Conservation (phyloP, 1,284 basidiomycete species). For the Heterobasidion irregulare region DNA sequence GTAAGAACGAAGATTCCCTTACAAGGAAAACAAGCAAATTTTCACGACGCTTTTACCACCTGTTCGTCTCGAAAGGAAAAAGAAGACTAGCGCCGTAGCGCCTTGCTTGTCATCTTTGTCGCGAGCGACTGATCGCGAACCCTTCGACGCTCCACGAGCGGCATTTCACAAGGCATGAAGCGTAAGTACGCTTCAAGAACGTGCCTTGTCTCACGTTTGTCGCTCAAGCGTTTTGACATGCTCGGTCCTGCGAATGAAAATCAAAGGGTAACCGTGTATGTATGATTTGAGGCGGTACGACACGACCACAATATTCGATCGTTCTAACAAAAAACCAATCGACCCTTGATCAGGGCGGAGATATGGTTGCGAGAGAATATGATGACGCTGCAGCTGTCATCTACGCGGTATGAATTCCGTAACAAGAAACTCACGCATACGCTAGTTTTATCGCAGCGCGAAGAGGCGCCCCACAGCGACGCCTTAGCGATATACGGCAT, state of each 20-base stretch:
- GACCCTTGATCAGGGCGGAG: too few species aligned
- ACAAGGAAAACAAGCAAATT: not conserved
- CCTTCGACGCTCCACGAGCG: not conserved
- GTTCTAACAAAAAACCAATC: too few species aligned
- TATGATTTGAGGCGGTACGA: too few species aligned
- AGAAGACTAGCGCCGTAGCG: not conserved
- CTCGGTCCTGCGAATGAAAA: too few species aligned
- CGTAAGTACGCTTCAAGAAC: not conserved
- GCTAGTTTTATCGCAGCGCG: not conserved
- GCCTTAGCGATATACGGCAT: not conserved
- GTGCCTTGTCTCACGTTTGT: too few species aligned
- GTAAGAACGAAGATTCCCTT: not conserved
- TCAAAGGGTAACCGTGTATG: too few species aligned
- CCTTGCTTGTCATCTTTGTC: not conserved
- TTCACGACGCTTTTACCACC: not conserved
- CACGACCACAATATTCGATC: too few species aligned
- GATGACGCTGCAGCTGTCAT: not conserved
- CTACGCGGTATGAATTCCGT: not conserved
- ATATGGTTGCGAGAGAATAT: too few species aligned
- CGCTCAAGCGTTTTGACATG: too few species aligned
- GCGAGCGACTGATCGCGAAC: not conserved
- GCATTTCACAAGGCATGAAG: not conserved
- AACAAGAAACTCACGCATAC: not conserved
- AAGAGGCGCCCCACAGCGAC: not conserved
- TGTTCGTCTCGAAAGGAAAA: not conserved